Evolutionary conservation across 805 yeast species (phyloP).

Genomic region (Grigorovia transvaalensis): DNA sequence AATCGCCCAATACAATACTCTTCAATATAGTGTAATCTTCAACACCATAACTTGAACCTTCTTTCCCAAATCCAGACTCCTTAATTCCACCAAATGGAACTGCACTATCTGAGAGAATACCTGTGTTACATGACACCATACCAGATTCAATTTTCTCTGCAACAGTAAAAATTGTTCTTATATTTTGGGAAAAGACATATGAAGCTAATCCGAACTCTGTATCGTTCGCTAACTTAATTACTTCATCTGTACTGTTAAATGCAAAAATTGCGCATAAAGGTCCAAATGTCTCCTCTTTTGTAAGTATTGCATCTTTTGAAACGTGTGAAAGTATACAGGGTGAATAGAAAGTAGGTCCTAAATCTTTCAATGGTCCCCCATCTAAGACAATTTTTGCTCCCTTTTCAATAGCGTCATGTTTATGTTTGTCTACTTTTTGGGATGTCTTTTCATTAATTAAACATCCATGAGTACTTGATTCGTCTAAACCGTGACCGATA

Average conservation of each 20-base stretch:
- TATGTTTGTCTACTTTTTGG: slow-evolving; percentile 45
- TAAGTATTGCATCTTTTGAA: slow-evolving; percentile 39
- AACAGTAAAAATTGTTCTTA: slow-evolving; percentile 41
- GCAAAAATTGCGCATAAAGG: slow-evolving; percentile 50
- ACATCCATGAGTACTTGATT: slow-evolving; percentile 45
- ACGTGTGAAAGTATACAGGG: slow-evolving; percentile 48
- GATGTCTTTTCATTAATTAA: slow-evolving; percentile 42
- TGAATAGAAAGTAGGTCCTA: slow-evolving; percentile 43
- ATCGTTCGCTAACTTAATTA: slow-evolving; percentile 43
- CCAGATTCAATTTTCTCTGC: slow-evolving; percentile 53
- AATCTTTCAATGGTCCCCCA: slow-evolving; percentile 43
- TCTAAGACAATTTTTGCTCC: slow-evolving; percentile 43
- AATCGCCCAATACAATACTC: slow-evolving; percentile 39
- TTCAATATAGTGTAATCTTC: slow-evolving; percentile 50
- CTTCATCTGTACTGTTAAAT: slow-evolving; percentile 46
- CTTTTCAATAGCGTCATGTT: slow-evolving; percentile 41
- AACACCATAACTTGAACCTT: slow-evolving; percentile 52
- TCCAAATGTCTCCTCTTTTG: slow-evolving; percentile 54
- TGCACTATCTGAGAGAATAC: slow-evolving; percentile 44
- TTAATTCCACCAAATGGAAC: slow-evolving; percentile 57
- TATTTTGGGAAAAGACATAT: slow-evolving; percentile 44
- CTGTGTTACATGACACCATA: slow-evolving; percentile 54
- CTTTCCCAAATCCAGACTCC: slow-evolving; percentile 62
- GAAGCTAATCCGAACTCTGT: slow-evolving; percentile 50
- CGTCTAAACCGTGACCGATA: slow-evolving; percentile 47